Conservation (phyloP, 2,329 filamentous ascomycete species). For the Anisogramma anomala region DNA sequence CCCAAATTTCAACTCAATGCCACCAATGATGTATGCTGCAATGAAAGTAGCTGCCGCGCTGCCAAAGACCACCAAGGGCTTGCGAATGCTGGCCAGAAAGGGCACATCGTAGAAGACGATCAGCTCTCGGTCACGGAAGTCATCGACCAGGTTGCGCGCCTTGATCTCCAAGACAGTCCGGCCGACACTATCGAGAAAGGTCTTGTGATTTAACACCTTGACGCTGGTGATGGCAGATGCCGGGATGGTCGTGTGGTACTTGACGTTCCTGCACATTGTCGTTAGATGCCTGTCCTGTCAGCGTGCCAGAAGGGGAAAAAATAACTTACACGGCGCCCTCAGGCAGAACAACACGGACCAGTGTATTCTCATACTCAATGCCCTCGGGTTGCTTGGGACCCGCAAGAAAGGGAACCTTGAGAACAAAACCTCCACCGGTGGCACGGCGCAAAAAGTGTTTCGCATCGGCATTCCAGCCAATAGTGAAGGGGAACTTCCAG, state of each 20-base stretch:
- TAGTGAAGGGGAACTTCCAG: conserved; percentile 95
- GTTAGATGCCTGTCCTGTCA: conserved; percentile 18
- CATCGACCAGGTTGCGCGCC: conserved; percentile 80
- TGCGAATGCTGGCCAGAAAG: conserved; percentile 61
- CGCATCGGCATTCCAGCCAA: conserved; percentile 89
- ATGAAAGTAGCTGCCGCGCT: conserved; percentile 66
- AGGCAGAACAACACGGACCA: conserved; percentile 73
- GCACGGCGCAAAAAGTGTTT: conserved; percentile 61
- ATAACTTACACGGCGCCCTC: conserved; percentile 71
- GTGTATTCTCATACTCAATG: conserved; percentile 70
- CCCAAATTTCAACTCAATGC: conserved; percentile 68
- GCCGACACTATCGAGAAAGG: conserved; percentile 87
- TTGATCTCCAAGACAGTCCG: conserved; percentile 72
- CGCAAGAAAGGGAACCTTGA: conserved; percentile 88
- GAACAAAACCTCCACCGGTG: conserved; percentile 59
- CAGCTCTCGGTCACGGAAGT: conserved; percentile 71
- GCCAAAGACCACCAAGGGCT: conserved; percentile 71
- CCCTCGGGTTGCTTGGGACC: conserved; percentile 80
- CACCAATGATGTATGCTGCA: conserved; percentile 62
- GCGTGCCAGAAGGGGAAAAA: background rate
- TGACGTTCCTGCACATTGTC: conserved; percentile 57
- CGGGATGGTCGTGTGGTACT: conserved; percentile 65
- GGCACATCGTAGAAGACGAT: conserved; percentile 84
- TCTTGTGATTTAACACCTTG: conserved; percentile 56
- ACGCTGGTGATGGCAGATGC: conserved; percentile 47